Evolutionary conservation across 495 filamentous ascomycete genomes (phyloP).

Genomic region (Podospora australis): DNA sequence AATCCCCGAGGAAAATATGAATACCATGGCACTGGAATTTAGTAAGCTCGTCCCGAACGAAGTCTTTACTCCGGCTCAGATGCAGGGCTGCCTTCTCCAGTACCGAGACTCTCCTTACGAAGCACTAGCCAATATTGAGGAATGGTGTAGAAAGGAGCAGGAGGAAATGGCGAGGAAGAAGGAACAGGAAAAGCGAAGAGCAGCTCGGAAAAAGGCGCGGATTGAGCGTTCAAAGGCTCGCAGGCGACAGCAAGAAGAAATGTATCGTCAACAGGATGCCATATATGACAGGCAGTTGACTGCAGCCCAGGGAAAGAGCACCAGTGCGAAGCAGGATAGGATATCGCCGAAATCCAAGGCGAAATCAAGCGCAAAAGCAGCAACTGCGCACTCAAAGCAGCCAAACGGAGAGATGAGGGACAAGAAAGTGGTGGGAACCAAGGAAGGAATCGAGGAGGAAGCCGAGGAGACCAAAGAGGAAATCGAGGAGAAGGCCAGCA

Average conservation of each 20-base stretch:
- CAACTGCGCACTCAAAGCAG: too few species aligned
- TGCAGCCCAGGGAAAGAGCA: too few species aligned
- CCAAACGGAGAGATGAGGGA: constrained; percentile 16
- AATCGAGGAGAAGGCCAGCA: neutral
- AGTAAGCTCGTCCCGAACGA: constrained; percentile 43
- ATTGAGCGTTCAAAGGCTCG: too few species aligned
- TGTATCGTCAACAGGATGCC: too few species aligned
- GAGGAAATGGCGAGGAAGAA: constrained; percentile 21
- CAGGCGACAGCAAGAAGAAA: too few species aligned
- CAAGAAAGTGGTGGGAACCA: constrained; percentile 10
- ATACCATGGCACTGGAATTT: constrained; percentile 45
- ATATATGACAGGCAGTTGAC: too few species aligned
- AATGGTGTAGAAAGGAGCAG: constrained; percentile 49
- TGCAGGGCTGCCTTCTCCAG: constrained; percentile 59
- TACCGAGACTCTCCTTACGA: constrained; percentile 46
- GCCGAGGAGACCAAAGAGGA: neutral
- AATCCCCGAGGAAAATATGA: constrained; percentile 24
- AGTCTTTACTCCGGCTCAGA: constrained; percentile 57
- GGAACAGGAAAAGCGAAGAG: too few species aligned
- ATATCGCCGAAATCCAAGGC: too few species aligned
- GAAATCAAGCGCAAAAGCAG: too few species aligned
- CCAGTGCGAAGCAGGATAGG: too few species aligned
- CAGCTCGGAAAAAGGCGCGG: too few species aligned
- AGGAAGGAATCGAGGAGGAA: constrained; percentile 13
- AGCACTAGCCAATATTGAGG: constrained; percentile 38